A percentile compares a stretch with the other conserved stretches of the same genome.
Evolutionary conservation across 2,329 filamentous ascomycete species (phyloP).

Genomic region (Cordyceps fumosorosea): DNA sequence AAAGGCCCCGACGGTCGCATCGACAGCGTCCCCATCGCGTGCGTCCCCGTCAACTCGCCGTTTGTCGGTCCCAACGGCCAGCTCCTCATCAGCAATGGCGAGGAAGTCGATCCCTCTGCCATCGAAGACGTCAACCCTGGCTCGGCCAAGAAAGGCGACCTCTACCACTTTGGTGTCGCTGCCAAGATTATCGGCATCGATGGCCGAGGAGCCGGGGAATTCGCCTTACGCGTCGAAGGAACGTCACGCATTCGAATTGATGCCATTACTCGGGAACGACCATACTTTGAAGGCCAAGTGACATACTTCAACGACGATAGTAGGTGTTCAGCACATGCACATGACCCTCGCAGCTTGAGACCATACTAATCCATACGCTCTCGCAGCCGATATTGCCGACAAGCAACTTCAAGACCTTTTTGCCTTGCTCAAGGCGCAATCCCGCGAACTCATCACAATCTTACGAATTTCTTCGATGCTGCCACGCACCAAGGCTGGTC

Average conservation of each 20-base stretch:
- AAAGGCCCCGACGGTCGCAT: constrained; percentile 58
- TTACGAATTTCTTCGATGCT: constrained; percentile 81
- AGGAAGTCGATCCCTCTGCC: constrained; percentile 38
- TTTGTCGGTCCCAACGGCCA: constrained; percentile 69
- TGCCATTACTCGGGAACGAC: constrained; percentile 58
- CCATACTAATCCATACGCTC: constrained; percentile 4
- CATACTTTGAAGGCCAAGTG: constrained; percentile 81
- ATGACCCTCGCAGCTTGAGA: background rate
- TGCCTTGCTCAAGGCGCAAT: constrained; percentile 72
- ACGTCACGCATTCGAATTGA: constrained; percentile 70
- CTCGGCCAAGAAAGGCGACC: constrained; percentile 59
- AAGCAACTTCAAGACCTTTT: constrained; percentile 65
- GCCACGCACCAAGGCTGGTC: constrained; percentile 57
- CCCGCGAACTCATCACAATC: constrained; percentile 78
- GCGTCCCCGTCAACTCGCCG: constrained; percentile 76
- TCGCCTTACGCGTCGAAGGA: constrained; percentile 82
- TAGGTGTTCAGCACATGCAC: constrained; percentile 30
- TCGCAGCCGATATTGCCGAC: constrained; percentile 36
- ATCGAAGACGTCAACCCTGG: constrained; percentile 48
- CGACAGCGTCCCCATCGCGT: constrained; percentile 71
- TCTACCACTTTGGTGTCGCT: constrained; percentile 78
- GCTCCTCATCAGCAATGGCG: constrained; percentile 62
- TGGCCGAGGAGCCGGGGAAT: constrained; percentile 66
- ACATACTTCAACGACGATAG: constrained; percentile 63
- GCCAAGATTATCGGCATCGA: constrained; percentile 74